A percentile compares a stretch with the other conserved stretches of the same genome.
Evolutionary conservation across 192 early-diverging fungal species (phyloP).

Genomic region (Coemansia sp.): DNA sequence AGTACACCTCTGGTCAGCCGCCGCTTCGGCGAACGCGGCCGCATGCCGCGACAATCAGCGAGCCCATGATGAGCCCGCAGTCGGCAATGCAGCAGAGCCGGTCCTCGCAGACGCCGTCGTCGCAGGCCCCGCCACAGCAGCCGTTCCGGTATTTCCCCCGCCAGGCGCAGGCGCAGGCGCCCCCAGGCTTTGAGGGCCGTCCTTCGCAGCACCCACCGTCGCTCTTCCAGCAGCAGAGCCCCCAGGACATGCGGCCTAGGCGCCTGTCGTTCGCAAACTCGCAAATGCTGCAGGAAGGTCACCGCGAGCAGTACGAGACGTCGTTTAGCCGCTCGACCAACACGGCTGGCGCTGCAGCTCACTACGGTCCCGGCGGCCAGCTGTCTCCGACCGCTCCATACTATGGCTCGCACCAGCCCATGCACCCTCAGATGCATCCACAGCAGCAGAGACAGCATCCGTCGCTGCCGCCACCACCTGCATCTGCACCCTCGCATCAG

Average conservation of each 20-base stretch:
- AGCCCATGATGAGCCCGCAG: conserved; percentile 36
- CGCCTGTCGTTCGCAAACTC: conserved; percentile 41
- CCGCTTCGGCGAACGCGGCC: conserved; percentile 33
- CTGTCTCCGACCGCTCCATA: conserved; percentile 31
- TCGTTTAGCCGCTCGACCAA: conserved; percentile 50
- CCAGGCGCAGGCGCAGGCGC: conserved; percentile 20
- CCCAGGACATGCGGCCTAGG: conserved; percentile 24
- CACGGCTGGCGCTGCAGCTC: conserved; percentile 16
- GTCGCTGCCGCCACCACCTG: conserved; percentile 15
- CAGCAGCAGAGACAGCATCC: conserved; percentile 6
- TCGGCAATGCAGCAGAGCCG: conserved; percentile 7
- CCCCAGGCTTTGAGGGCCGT: conserved; percentile 3
- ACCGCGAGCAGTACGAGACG: conserved; percentile 47
- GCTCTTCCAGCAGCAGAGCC: conserved; percentile 5
- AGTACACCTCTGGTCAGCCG: conserved; percentile 5
- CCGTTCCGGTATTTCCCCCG: conserved; percentile 27
- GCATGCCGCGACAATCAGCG: conserved; percentile 51
- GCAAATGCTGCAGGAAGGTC: conserved; percentile 16
- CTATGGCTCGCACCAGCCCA: conserved; percentile 20
- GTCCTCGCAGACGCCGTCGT: not conserved
- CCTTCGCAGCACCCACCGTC: not conserved
- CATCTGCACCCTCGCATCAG: conserved; percentile 41
- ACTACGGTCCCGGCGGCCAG: conserved; percentile 17
- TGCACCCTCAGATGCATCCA: conserved; percentile 11
- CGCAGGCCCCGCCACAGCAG: conserved; percentile 7